phyloP scores from a whole-genome alignment of 371 early-diverging fungal genomes.

The Blakeslea trispora region DNA sequence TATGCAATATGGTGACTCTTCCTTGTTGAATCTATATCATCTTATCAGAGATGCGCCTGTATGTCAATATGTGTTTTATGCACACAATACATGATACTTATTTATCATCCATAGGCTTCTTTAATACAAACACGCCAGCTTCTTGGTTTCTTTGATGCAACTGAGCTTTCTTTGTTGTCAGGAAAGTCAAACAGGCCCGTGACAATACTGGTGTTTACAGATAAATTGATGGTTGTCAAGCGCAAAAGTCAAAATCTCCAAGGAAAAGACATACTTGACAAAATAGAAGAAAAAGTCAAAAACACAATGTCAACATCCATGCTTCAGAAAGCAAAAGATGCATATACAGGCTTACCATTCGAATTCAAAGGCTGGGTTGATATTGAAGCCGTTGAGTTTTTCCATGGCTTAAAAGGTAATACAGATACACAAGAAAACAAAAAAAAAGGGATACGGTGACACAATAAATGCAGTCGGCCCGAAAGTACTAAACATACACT shows the following conservation, averaged over 20 bases:
- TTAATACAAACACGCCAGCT: conserved; percentile 40
- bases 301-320: conserved; percentile 20
- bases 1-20: conserved; percentile 35
- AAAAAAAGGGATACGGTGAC: neutral
- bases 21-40: conserved; percentile 28
- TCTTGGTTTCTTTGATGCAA: conserved; percentile 42
- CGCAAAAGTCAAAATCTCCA: conserved; percentile 33
- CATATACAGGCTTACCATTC: conserved; percentile 9
- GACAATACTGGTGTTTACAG: conserved; percentile 45
- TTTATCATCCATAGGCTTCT: conserved; percentile 13
- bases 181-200: conserved; percentile 37
- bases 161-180: conserved; percentile 37
- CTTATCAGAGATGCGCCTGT: conserved; percentile 47
- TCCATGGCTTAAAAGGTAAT: conserved; percentile 45
- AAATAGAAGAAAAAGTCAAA: conserved; percentile 24
- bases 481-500: conserved; percentile 7
- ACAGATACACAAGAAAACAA: neutral
- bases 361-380: conserved; percentile 56
- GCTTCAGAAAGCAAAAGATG: conserved; percentile 26
- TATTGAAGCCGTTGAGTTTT: conserved; percentile 43
- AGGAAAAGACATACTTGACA: conserved; percentile 18
- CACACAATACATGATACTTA: too few species aligned
- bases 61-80: conserved; percentile 7
- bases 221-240: conserved; percentile 46
- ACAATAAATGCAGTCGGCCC: conserved; percentile 19